A percentile compares a stretch with the other conserved stretches of the same genome.
Evolutionary conservation across 2,329 filamentous ascomycete genomes (phyloP).

Genomic region (Orbilia ellipsospora): DNA sequence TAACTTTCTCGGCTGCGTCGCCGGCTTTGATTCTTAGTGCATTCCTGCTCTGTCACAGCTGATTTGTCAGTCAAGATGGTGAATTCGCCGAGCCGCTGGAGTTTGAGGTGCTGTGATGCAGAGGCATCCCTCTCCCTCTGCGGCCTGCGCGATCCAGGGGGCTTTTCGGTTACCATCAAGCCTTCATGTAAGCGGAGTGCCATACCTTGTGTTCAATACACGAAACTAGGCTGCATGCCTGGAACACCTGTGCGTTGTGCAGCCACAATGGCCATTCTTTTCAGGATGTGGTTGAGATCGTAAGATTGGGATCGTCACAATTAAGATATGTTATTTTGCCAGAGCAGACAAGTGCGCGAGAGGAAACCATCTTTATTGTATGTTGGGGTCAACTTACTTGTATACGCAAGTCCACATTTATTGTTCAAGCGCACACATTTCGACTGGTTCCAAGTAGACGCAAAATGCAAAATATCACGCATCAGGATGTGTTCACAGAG

Average conservation of each 20-base stretch:
- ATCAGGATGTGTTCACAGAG: background rate
- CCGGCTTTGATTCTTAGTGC: slow-evolving; percentile 1
- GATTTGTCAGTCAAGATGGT: slow-evolving; percentile 21
- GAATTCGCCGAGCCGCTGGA: slow-evolving; percentile 22
- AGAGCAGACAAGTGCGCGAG: too few species aligned
- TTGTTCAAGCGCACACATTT: background rate
- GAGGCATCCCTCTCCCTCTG: background rate
- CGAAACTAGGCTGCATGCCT: slow-evolving; percentile 23
- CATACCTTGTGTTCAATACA: background rate
- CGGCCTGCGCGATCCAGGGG: slow-evolving; percentile 28
- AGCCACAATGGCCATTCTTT: slow-evolving; percentile 22
- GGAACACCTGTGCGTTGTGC: slow-evolving; percentile 36
- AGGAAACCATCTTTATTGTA: too few species aligned
- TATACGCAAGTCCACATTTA: background rate
- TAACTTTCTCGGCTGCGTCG: slow-evolving; percentile 12
- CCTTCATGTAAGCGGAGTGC: slow-evolving; percentile 22
- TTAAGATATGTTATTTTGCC: background rate
- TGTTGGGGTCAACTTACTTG: too few species aligned
- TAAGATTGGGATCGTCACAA: background rate
- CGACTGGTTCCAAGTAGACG: background rate
- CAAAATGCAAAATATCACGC: background rate
- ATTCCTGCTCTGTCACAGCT: background rate
- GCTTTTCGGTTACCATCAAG: slow-evolving; percentile 28
- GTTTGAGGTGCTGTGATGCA: slow-evolving; percentile 1
- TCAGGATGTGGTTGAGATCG: slow-evolving; percentile 21